Percentiles rank a stretch among this genome's conserved stretches.
Evolutionary conservation across 177 flowering plant species (phyloP).

Genomic region (Vitis hybrid): DNA sequence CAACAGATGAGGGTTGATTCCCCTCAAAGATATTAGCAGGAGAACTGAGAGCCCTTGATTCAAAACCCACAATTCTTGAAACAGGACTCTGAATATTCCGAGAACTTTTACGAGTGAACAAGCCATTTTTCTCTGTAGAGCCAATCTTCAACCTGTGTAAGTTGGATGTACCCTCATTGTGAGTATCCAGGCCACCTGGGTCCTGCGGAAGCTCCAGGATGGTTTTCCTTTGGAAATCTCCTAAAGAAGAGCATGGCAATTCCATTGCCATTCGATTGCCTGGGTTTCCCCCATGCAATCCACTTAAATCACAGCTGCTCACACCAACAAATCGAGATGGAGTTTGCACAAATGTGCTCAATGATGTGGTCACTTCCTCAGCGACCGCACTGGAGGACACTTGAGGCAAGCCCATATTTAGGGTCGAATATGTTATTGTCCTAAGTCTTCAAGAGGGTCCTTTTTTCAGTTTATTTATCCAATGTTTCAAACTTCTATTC

Average conservation of each 20-base stretch:
- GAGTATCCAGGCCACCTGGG: slow-evolving; percentile 20
- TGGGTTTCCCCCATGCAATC: slow-evolving; percentile 29
- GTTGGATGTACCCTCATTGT: slow-evolving; percentile 32
- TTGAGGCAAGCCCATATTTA: slow-evolving; percentile 76
- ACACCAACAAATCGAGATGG: slow-evolving; percentile 27
- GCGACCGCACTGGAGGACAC: slow-evolving; percentile 40
- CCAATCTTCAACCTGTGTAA: slow-evolving; percentile 31
- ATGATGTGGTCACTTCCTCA: slow-evolving; percentile 46
- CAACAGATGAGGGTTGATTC: slow-evolving; percentile 19
- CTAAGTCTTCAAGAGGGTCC: neutral
- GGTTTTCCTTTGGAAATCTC: slow-evolving; percentile 42
- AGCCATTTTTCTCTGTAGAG: slow-evolving; percentile 28
- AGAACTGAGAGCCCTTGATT: slow-evolving; percentile 30
- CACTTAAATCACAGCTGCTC: slow-evolving; percentile 46
- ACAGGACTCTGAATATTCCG: slow-evolving; percentile 43
- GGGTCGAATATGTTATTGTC: neutral
- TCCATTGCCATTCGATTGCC: slow-evolving; percentile 27
- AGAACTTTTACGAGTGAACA: slow-evolving; percentile 31
- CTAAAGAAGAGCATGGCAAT: slow-evolving; percentile 38
- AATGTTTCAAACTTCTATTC: neutral
- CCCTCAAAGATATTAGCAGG: slow-evolving; percentile 21
- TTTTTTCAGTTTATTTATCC: neutral
- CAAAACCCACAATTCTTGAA: slow-evolving; percentile 74
- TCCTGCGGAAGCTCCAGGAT: slow-evolving; percentile 29
- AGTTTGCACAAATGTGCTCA: slow-evolving; percentile 39